These are phyloP conservation scores for Cercospora janseana DNA, from an alignment of 2,329 filamentous ascomycete genomes.

Conservation along the genomic window DNA sequence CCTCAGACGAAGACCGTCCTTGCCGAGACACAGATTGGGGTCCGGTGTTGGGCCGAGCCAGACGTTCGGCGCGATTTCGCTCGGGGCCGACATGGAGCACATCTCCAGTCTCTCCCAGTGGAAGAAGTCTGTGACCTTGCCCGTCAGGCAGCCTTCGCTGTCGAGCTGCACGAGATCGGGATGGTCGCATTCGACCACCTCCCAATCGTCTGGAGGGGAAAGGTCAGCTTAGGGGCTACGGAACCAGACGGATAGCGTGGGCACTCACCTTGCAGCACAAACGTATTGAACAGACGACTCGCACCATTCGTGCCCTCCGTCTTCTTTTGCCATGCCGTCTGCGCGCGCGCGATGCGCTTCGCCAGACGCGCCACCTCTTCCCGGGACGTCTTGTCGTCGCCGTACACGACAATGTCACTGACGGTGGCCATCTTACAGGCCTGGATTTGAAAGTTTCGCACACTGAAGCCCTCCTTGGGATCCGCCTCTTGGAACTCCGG, in stretches of 20 bases:
- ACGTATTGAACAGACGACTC: conserved; percentile 74
- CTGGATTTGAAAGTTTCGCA: conserved; percentile 97
- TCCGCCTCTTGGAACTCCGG: conserved; percentile 76
- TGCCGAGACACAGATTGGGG: conserved; percentile 48
- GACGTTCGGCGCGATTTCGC: conserved; percentile 85
- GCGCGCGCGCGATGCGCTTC: conserved; percentile 67
- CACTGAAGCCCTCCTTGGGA: conserved; percentile 85
- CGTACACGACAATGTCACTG: conserved; percentile 91
- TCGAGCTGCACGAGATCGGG: conserved; percentile 73
- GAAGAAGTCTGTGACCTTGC: conserved; percentile 81
- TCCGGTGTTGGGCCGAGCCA: conserved; percentile 88
- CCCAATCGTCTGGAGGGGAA: conserved; percentile 57
- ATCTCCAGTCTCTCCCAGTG: conserved; percentile 88
- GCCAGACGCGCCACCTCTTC: conserved; percentile 65
- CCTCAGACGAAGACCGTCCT: conserved; percentile 32
- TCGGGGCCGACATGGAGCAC: conserved; percentile 86
- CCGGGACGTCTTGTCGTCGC: conserved; percentile 63
- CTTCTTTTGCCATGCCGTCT: conserved; percentile 69
- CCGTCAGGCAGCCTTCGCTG: conserved; percentile 67
- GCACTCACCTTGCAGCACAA: conserved; percentile 63
- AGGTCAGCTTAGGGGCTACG: conserved; percentile 34
- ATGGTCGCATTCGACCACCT: conserved; percentile 67
- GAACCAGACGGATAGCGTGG: background rate
- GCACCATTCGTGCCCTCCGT: conserved; percentile 50
- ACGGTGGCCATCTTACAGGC: conserved; percentile 80